Evolutionary conservation across 2,329 filamentous ascomycete species (phyloP).

Genomic region (Intubia oerlemansii): DNA sequence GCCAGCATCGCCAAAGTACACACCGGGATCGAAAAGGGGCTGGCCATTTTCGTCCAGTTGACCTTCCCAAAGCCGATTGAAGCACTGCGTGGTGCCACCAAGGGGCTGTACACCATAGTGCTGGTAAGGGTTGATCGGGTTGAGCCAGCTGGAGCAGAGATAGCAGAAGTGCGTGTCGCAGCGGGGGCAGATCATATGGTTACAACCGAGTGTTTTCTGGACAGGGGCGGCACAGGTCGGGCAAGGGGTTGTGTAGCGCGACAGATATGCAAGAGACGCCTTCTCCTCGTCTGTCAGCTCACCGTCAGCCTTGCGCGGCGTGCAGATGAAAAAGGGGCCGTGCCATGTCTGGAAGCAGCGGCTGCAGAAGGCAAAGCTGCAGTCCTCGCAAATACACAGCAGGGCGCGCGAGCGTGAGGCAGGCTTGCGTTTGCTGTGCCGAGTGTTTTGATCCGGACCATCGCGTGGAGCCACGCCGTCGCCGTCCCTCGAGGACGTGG

Average conservation of each 20-base stretch:
- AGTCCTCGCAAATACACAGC: constrained; percentile 73
- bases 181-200: constrained; percentile 86
- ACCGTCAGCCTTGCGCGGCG: constrained; percentile 39
- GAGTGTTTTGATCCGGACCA: too few relatives aligned
- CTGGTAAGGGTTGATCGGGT: constrained; percentile 58
- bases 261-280: constrained; percentile 68
- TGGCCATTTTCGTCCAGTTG: constrained; percentile 59
- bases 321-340: constrained; percentile 56
- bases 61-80: constrained; percentile 74
- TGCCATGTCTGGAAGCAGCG: constrained; percentile 66
- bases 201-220: constrained; percentile 86
- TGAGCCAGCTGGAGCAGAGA: constrained; percentile 72
- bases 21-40: too few relatives aligned
- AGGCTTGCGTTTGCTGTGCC: too few relatives aligned
- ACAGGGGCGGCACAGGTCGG: constrained; percentile 69
- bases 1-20: too few relatives aligned
- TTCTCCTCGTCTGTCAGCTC: constrained; percentile 40
- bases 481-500: too few relatives aligned
- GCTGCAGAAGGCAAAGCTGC: constrained; percentile 69
- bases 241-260: constrained; percentile 64
- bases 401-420: constrained; percentile 38
- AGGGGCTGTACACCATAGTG: constrained; percentile 57
- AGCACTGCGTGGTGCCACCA: constrained; percentile 41
- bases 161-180: constrained; percentile 93
- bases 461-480: too few relatives aligned